phyloP scores from a whole-genome alignment of 1,284 basidiomycete genomes.

The Tilletia horrida region DNA sequence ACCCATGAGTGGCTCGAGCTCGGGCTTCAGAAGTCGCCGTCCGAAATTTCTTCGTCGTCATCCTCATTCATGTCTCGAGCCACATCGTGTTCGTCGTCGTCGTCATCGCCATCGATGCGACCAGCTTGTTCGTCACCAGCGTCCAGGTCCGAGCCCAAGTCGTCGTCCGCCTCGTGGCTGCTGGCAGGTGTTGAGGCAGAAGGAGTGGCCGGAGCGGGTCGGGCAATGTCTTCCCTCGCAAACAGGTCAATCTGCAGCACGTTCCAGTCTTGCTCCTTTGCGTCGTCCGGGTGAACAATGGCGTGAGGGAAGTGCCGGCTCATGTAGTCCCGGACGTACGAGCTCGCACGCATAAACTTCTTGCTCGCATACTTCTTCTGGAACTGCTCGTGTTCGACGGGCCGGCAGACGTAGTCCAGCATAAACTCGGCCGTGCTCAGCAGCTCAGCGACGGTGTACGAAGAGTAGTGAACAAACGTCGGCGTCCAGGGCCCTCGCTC shows the following conservation, averaged over 20 bases:
- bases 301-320: conserved; percentile 43
- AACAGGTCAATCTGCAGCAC: conserved; percentile 4
- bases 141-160: no score
- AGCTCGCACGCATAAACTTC: conserved; percentile 52
- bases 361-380: conserved; percentile 55
- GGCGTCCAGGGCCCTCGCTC: conserved; percentile 75
- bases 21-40: no score
- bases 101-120: no score
- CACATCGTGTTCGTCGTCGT: no score
- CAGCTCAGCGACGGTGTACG: conserved; percentile 78
- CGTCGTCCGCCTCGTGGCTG: no score
- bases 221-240: conserved; percentile 7
- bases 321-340: conserved; percentile 52
- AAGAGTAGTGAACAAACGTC: conserved; percentile 86
- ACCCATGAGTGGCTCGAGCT: no score
- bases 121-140: no score
- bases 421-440: conserved; percentile 85
- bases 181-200: not conserved
- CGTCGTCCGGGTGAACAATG: conserved; percentile 25
- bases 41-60: no score
- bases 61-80: no score
- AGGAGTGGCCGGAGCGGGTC: not conserved
- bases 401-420: conserved; percentile 69
- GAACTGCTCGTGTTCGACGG: conserved; percentile 44
- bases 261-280: not conserved